Percentiles rank a stretch among this genome's conserved stretches.
Conservation (phyloP, 805 yeast genomes). For the Nakazawaea peltata region DNA sequence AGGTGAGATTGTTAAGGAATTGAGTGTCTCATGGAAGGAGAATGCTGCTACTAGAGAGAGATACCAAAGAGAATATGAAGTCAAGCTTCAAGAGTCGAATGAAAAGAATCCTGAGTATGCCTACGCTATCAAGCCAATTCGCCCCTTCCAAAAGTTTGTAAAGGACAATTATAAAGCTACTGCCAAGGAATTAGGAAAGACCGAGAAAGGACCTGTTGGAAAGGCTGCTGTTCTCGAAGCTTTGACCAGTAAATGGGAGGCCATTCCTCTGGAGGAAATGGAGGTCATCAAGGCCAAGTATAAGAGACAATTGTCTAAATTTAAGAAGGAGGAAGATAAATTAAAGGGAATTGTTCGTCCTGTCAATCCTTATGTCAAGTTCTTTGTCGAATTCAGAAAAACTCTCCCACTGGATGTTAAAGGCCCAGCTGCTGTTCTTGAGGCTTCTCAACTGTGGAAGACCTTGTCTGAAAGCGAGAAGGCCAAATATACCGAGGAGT, state of each 20-base stretch:
- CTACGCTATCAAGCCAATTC: constrained; percentile 4
- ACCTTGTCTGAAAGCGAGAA: not conserved
- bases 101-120: constrained; percentile 4
- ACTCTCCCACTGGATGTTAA: not conserved
- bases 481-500: not conserved
- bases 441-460: not conserved
- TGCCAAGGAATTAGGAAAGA: constrained; percentile 1
- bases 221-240: too few species aligned
- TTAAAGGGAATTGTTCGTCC: not conserved
- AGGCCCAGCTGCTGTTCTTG: not conserved
- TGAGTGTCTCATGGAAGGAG: constrained; percentile 2
- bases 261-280: not conserved
- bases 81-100: constrained; percentile 2
- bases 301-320: not conserved
- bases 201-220: not conserved
- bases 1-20: not conserved
- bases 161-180: not conserved
- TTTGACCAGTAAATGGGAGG: not conserved
- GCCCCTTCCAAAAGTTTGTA: not conserved
- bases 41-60: not conserved
- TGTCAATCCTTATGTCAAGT: not conserved
- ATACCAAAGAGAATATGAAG: not conserved
- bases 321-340: not conserved
- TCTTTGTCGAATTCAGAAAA: not conserved
- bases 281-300: not conserved